Conservation (phyloP, 768 basidiomycete species). For the Hypholoma sublateritium region DNA sequence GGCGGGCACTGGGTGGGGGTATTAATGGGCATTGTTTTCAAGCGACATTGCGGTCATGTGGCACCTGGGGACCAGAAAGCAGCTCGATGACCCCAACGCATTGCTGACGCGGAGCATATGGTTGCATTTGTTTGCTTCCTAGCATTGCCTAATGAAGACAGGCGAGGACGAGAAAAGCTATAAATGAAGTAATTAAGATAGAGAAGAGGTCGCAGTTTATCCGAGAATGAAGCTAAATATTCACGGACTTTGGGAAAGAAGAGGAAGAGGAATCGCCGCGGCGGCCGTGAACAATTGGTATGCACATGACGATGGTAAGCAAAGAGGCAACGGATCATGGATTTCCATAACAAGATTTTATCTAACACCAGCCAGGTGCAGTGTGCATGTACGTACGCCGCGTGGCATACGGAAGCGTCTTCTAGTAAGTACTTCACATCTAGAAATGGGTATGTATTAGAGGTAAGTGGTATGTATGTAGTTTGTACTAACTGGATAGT, state of each 20-base stretch:
- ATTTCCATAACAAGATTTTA: too few species aligned
- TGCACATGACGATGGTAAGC: too few species aligned
- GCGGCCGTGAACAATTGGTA: too few species aligned
- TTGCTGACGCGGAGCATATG: background rate
- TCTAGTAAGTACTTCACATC: too few species aligned
- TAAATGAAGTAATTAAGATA: background rate
- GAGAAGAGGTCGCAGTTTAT: conserved; percentile 5
- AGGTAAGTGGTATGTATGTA: too few species aligned
- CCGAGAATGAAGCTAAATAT: conserved; percentile 9
- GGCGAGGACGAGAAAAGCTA: background rate
- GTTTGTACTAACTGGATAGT: too few species aligned
- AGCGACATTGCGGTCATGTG: conserved; percentile 8
- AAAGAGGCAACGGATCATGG: too few species aligned
- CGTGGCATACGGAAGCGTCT: too few species aligned
- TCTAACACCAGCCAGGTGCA: too few species aligned
- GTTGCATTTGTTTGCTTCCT: background rate
- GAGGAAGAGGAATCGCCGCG: too few species aligned
- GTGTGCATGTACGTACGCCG: too few species aligned
- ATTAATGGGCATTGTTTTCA: background rate
- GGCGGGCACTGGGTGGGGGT: background rate
- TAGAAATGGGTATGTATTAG: too few species aligned
- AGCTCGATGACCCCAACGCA: background rate
- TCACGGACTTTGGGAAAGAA: background rate
- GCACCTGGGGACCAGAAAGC: background rate
- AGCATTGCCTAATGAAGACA: background rate